phyloP scores from a whole-genome alignment of 2,329 filamentous ascomycete species.

The Aspergillus phoenicis region DNA sequence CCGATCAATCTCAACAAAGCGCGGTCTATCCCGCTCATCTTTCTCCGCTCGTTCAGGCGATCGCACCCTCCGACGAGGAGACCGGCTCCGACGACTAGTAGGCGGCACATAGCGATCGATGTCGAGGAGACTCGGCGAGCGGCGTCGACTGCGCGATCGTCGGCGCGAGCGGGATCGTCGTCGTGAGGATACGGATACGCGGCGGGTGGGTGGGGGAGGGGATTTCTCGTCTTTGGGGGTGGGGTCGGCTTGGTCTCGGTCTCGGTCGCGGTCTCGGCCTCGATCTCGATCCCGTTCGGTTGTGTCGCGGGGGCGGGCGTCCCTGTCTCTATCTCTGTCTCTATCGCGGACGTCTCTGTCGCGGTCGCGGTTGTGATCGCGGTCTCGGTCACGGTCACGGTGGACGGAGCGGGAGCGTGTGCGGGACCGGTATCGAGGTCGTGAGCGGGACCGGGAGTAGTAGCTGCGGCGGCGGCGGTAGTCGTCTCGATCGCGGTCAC shows the following conservation, averaged over 20 bases:
- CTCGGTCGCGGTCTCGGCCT: conserved; percentile 16
- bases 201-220: conserved; percentile 12
- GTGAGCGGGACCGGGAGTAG: conserved; percentile 29
- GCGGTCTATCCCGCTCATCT: conserved; percentile 26
- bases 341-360: conserved; percentile 1
- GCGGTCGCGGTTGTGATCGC: conserved; percentile 17
- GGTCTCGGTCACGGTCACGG: conserved; percentile 14
- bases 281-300: conserved; percentile 13
- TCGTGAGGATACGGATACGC: conserved; percentile 22
- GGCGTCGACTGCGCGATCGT: conserved; percentile 31
- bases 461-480: conserved; percentile 22
- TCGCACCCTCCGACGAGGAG: conserved; percentile 42
- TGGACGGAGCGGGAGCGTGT: conserved; percentile 16
- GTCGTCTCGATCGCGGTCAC: conserved; percentile 15
- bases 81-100: conserved; percentile 45
- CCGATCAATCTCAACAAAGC: conserved; percentile 47
- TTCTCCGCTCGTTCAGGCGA: conserved; percentile 41
- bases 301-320: conserved; percentile 12
- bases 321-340: conserved; percentile 12
- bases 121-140: conserved; percentile 38
- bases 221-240: conserved; percentile 20
- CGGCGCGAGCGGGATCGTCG: conserved; percentile 38
- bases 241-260: background rate
- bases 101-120: conserved; percentile 49
- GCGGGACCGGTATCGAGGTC: no score